phyloP scores from a whole-genome alignment of 1,139 yeast genomes.

The Pichia kudriavzevii region DNA sequence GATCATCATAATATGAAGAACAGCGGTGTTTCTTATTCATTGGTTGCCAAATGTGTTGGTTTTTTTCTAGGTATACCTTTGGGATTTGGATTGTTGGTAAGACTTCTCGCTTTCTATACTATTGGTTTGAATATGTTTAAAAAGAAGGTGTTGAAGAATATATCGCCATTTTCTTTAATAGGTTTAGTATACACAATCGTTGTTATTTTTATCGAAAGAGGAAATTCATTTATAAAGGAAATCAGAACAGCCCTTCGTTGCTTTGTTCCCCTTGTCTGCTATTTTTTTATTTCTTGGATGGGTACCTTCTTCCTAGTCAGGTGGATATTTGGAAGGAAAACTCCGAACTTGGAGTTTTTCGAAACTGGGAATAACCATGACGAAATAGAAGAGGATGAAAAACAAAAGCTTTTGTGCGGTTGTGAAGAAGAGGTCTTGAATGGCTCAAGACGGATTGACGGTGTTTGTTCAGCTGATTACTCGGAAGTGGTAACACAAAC shows the following conservation, averaged over 20 bases:
- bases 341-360: slow-evolving; percentile 5
- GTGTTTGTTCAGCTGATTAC: slow-evolving; percentile 36
- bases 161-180: slow-evolving; percentile 44
- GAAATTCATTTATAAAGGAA: slow-evolving; percentile 41
- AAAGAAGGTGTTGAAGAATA: slow-evolving; percentile 31
- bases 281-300: slow-evolving; percentile 44
- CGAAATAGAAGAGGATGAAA: slow-evolving; percentile 8
- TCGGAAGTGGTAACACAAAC: slow-evolving; percentile 41
- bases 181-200: slow-evolving; percentile 48
- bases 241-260: slow-evolving; percentile 47
- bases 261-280: slow-evolving; percentile 42
- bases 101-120: slow-evolving; percentile 28
- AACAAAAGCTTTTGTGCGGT: slow-evolving; percentile 29
- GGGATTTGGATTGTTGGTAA: slow-evolving; percentile 37
- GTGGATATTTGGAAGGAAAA: slow-evolving; percentile 22
- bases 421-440: slow-evolving; percentile 30
- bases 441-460: slow-evolving; percentile 18
- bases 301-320: slow-evolving; percentile 37
- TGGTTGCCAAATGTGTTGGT: slow-evolving; percentile 46
- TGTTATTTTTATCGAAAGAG: slow-evolving; percentile 47
- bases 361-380: slow-evolving; percentile 1
- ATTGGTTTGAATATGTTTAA: slow-evolving; percentile 31
- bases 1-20: slow-evolving; percentile 10
- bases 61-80: slow-evolving; percentile 52
- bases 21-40: slow-evolving; percentile 29